Conservation (phyloP, 2,329 filamentous ascomycete genomes). For the Claviceps monticola region DNA sequence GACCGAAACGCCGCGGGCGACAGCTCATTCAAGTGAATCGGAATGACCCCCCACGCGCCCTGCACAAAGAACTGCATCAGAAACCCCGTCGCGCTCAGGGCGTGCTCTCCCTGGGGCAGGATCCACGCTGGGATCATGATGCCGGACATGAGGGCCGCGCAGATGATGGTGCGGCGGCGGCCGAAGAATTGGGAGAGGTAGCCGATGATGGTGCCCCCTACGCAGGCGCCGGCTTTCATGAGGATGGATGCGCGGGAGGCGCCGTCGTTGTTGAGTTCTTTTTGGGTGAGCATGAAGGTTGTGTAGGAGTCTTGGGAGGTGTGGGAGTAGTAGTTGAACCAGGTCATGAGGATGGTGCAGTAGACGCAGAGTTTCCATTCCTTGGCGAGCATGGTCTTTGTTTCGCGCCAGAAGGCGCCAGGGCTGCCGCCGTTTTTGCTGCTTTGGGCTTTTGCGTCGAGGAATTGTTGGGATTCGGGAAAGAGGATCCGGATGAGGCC, state of each 20-base stretch:
- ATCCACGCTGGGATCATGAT: slow-evolving; percentile 58
- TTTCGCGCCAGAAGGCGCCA: slow-evolving; percentile 53
- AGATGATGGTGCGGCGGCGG: slow-evolving; percentile 54
- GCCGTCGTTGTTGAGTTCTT: slow-evolving; percentile 48
- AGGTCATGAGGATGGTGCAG: slow-evolving; percentile 66
- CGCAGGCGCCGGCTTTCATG: slow-evolving; percentile 66
- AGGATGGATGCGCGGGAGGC: slow-evolving; percentile 66
- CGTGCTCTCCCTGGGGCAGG: slow-evolving; percentile 42
- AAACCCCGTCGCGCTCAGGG: slow-evolving; percentile 51
- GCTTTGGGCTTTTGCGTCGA: slow-evolving; percentile 50
- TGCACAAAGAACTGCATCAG: slow-evolving; percentile 57
- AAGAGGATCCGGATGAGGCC: slow-evolving; percentile 54
- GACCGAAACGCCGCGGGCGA: slow-evolving; percentile 57
- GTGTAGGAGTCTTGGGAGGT: slow-evolving; percentile 72
- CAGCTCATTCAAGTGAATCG: slow-evolving; percentile 62
- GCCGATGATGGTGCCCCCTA: slow-evolving; percentile 59
- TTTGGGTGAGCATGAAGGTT: slow-evolving; percentile 63
- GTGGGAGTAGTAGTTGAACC: slow-evolving; percentile 64
- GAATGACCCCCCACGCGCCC: slow-evolving; percentile 53
- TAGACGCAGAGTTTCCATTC: slow-evolving; percentile 72
- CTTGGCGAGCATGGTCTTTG: slow-evolving; percentile 48
- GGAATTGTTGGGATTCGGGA: slow-evolving; percentile 63
- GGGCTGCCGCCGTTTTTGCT: slow-evolving; percentile 34
- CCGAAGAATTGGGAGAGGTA: slow-evolving; percentile 65
- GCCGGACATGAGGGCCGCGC: slow-evolving; percentile 44